A percentile compares a stretch with the other conserved stretches of the same genome.
Evolutionary conservation across 805 yeast genomes (phyloP).

Genomic region (Cyberlindnera euphorbiiphila): DNA sequence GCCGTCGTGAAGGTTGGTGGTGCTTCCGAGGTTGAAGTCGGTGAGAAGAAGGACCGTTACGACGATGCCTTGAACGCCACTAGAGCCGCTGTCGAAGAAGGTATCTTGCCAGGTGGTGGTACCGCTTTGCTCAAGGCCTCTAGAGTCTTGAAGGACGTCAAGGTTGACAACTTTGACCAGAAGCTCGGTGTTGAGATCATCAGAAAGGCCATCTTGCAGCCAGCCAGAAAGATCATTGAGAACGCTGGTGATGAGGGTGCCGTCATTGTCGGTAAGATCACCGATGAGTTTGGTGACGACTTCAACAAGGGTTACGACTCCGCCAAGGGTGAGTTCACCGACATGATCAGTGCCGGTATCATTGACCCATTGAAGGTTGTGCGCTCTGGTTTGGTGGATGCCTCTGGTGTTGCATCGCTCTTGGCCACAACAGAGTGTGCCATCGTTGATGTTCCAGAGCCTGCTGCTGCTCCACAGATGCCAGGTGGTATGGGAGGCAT

Average conservation of each 20-base stretch:
- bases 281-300: conserved; percentile 48
- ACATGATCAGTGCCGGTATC: conserved; percentile 95
- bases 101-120: conserved; percentile 99
- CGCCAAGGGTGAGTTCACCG: conserved; percentile 88
- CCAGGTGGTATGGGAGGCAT: conserved; percentile 58
- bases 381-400: conserved; percentile 93
- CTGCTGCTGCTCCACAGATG: conserved; percentile 46
- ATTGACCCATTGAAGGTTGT: conserved; percentile 99
- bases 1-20: conserved; percentile 99
- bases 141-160: conserved; percentile 60
- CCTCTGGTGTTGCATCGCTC: conserved; percentile 95
- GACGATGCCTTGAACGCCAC: conserved; percentile 99
- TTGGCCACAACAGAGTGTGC: conserved; percentile 99
- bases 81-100: conserved; percentile 99
- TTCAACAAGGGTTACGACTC: conserved; percentile 94
- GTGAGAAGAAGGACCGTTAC: conserved; percentile 99
- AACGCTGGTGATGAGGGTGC: conserved; percentile 99
- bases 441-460: conserved; percentile 93
- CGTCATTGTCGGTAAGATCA: conserved; percentile 89
- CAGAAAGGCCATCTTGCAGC: conserved; percentile 91
- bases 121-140: conserved; percentile 92
- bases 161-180: conserved; percentile 81
- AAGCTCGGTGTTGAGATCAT: conserved; percentile 95
- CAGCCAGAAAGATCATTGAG: conserved; percentile 94
- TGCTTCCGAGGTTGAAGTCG: conserved; percentile 95